These are phyloP conservation scores for Aeschynomene evenia DNA, from an alignment of 306 rosid genomes.

Conservation along the genomic window DNA sequence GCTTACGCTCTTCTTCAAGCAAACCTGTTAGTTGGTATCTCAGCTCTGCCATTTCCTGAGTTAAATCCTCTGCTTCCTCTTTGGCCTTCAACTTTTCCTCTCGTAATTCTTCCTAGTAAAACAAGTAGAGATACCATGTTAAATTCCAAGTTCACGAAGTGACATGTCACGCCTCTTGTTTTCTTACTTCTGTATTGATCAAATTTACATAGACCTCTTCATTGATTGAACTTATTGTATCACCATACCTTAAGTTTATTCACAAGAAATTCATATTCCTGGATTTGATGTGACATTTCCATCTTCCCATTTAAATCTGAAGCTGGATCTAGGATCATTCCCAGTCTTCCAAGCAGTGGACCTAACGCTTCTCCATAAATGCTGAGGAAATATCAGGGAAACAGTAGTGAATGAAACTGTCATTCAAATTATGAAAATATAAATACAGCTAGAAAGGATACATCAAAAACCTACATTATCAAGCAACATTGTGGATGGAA, in stretches of 20 bases:
- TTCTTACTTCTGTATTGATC: constrained; percentile 11
- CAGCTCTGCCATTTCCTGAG: constrained; percentile 98
- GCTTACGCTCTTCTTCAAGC: constrained; percentile 90
- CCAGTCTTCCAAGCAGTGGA: constrained; percentile 49
- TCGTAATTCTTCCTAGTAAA: constrained; percentile 66
- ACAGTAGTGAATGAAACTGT: background rate
- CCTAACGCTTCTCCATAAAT: constrained; percentile 54
- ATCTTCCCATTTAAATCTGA: constrained; percentile 40
- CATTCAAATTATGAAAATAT: constrained; percentile 24
- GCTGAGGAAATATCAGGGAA: constrained; percentile 39
- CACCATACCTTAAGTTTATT: constrained; percentile 72
- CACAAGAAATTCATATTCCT: constrained; percentile 68
- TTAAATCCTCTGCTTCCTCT: constrained; percentile 91
- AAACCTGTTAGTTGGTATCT: constrained; percentile 74
- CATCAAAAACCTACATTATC: background rate
- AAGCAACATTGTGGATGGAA: too few species aligned
- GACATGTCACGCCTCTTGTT: background rate
- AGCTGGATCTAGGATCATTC: constrained; percentile 39
- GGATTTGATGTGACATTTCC: constrained; percentile 49
- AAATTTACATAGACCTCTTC: constrained; percentile 13
- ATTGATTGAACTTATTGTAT: constrained; percentile 10
- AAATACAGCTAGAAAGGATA: constrained; percentile 1
- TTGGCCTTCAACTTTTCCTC: constrained; percentile 80
- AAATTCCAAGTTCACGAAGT: constrained; percentile 21
- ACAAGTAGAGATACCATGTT: constrained; percentile 29